Conservation (phyloP, 208 protist genomes). For the Wallacemonas sp. region DNA sequence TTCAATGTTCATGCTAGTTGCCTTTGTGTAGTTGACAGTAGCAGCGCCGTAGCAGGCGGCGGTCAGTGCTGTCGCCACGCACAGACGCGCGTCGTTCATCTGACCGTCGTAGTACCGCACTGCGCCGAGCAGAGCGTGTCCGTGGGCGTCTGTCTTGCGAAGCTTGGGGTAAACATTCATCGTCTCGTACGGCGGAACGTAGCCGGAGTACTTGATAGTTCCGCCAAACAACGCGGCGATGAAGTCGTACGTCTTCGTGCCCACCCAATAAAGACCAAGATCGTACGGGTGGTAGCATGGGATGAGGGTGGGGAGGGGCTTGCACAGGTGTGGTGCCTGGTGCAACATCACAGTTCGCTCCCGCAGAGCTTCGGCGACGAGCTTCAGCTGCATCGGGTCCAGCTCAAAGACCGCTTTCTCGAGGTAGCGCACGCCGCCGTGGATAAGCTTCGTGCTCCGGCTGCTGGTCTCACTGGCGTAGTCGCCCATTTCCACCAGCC, state of each 20-base stretch:
- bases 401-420: constrained; percentile 86
- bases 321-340: constrained; percentile 93
- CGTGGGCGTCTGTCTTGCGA: constrained; percentile 40
- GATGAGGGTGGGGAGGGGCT: constrained; percentile 89
- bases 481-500: constrained; percentile 95
- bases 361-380: constrained; percentile 91
- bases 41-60: constrained; percentile 88
- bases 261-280: constrained; percentile 78
- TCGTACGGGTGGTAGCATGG: constrained; percentile 91
- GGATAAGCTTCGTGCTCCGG: constrained; percentile 96
- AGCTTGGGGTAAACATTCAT: constrained; percentile 80
- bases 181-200: constrained; percentile 73
- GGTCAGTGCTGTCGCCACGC: constrained; percentile 92
- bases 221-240: constrained; percentile 77
- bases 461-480: constrained; percentile 95
- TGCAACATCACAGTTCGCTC: constrained; percentile 94
- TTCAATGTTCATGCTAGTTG: constrained; percentile 56
- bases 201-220: constrained; percentile 81
- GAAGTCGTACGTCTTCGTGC: constrained; percentile 90
- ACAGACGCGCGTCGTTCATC: constrained; percentile 96
- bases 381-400: constrained; percentile 82
- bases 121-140: constrained; percentile 77
- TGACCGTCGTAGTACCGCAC: constrained; percentile 96
- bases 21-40: constrained; percentile 93
- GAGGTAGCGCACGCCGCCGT: constrained; percentile 97